phyloP scores from a whole-genome alignment of 169 alveolate species.

The Eimeria brunetti region DNA sequence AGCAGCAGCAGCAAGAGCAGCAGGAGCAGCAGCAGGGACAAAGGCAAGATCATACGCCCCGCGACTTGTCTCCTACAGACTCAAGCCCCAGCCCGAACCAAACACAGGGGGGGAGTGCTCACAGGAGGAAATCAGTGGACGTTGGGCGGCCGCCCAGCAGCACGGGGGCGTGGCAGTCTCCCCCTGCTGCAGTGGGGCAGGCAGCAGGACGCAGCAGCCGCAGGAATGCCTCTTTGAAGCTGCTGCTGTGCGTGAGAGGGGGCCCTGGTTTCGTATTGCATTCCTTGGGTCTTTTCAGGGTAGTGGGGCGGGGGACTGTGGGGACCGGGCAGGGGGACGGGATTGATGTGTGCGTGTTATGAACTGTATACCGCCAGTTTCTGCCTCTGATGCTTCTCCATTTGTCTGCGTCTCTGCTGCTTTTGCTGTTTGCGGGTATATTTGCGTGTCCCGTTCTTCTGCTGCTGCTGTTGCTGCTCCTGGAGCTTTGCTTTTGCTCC shows the following conservation, averaged over 20 bases:
- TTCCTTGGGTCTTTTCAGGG: neutral
- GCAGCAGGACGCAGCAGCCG: neutral
- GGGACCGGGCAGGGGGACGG: neutral
- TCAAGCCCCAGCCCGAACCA: neutral
- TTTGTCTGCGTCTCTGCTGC: neutral
- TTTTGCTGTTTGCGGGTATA: neutral
- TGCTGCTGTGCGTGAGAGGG: neutral
- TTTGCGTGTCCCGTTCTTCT: neutral
- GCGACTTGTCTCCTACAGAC: neutral
- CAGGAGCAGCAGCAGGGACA: constrained; percentile 19
- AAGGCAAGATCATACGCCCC: neutral
- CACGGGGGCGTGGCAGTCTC: neutral
- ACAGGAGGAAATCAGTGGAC: constrained; percentile 9
- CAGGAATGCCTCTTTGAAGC: neutral
- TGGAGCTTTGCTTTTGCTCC: neutral
- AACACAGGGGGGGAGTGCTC: neutral
- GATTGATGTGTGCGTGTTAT: neutral
- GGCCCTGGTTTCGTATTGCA: neutral
- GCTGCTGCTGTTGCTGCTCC: constrained; percentile 15
- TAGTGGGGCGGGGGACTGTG: neutral
- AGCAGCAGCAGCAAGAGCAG: constrained; percentile 30
- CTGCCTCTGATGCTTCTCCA: neutral
- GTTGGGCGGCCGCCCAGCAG: constrained; percentile 18
- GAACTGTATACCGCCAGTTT: neutral
- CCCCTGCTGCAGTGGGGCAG: neutral